phyloP scores from a whole-genome alignment of 2,329 filamentous ascomycete species.

The Kalaharituber pfeilii region DNA sequence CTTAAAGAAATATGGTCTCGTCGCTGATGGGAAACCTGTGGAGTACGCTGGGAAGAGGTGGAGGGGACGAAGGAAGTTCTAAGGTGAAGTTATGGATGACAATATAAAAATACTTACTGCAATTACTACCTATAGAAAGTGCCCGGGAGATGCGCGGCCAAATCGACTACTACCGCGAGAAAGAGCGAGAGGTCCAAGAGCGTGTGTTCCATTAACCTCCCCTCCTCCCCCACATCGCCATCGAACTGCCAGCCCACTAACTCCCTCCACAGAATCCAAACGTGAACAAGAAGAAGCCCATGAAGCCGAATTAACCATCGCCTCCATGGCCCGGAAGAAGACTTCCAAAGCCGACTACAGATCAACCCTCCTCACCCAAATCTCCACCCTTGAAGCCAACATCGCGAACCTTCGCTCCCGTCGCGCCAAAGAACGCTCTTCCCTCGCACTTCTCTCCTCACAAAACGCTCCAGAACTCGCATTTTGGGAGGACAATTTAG shows the following conservation, averaged over 20 bases:
- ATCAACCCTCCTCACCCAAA: slow-evolving; percentile 40
- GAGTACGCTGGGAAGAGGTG: background rate
- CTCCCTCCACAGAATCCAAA: slow-evolving; percentile 1
- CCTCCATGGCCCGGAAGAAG: slow-evolving; percentile 40
- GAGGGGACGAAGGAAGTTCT: background rate
- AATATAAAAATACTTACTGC: background rate
- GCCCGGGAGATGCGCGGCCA: slow-evolving; percentile 8
- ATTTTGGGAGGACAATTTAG: slow-evolving; percentile 88
- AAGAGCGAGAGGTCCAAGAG: slow-evolving; percentile 17
- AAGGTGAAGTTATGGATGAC: background rate
- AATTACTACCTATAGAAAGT: background rate
- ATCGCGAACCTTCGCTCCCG: slow-evolving; percentile 40
- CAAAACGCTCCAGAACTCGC: slow-evolving; percentile 86
- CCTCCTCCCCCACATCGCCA: slow-evolving; percentile 5
- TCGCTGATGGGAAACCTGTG: background rate
- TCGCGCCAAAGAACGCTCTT: slow-evolving; percentile 38
- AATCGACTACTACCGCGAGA: slow-evolving; percentile 19
- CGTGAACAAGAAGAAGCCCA: slow-evolving; percentile 47
- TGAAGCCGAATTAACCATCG: slow-evolving; percentile 50
- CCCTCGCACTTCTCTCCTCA: slow-evolving; percentile 63
- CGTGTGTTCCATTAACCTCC: slow-evolving; percentile 8
- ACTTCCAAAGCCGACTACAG: slow-evolving; percentile 42
- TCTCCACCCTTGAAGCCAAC: slow-evolving; percentile 32
- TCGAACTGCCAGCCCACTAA: background rate
- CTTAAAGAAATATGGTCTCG: too few relatives aligned